A percentile compares a stretch with the other conserved stretches of the same genome.
Conservation (phyloP, 306 rosid species). For the Cicer chorassanicum region DNA sequence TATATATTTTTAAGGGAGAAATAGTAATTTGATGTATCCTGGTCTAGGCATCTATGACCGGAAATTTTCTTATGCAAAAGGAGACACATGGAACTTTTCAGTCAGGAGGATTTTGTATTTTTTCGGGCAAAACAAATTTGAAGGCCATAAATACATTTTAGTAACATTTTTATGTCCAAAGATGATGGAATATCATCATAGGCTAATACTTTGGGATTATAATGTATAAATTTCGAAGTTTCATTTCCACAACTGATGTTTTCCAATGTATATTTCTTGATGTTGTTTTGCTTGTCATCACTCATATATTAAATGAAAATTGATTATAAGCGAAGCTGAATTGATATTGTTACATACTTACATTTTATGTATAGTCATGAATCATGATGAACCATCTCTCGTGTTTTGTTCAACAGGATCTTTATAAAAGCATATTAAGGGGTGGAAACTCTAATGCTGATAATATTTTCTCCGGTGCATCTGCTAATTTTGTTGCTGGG, state of each 20-base stretch:
- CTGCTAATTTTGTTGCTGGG: slow-evolving; percentile 83
- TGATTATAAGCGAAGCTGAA: slow-evolving; percentile 18
- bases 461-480: slow-evolving; percentile 68
- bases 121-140: neutral
- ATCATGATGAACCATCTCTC: slow-evolving; percentile 23
- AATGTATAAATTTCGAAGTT: neutral
- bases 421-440: slow-evolving; percentile 74
- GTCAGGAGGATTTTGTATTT: neutral
- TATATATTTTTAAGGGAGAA: neutral
- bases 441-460: slow-evolving; percentile 52
- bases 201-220: slow-evolving; percentile 11
- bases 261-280: neutral
- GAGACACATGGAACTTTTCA: slow-evolving; percentile 12
- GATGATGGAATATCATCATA: slow-evolving; percentile 10
- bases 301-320: slow-evolving; percentile 7
- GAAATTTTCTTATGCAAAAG: slow-evolving; percentile 24
- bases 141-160: neutral
- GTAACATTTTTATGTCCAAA: slow-evolving; percentile 31
- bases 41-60: neutral
- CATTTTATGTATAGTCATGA: slow-evolving; percentile 21
- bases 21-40: slow-evolving; percentile 14
- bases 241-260: neutral
- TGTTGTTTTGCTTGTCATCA: slow-evolving; percentile 13
- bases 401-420: slow-evolving; percentile 65
- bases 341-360: neutral